phyloP scores from a whole-genome alignment of 2,329 filamentous ascomycete species.

The Rhynchosporium graminicola region DNA sequence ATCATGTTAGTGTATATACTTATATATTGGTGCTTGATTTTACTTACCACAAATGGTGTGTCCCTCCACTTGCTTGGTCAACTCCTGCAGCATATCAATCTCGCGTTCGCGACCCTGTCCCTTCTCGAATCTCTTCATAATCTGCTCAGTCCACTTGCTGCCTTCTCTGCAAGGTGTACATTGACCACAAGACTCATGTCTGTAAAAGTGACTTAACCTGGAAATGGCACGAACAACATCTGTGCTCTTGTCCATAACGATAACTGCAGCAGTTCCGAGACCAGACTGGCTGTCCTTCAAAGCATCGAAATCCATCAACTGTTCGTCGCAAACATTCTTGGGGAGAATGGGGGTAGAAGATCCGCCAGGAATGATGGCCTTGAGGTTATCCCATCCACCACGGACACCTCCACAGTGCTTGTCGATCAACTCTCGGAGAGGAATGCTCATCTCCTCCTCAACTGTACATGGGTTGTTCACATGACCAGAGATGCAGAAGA shows the following conservation, averaged over 20 bases:
- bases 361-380: conserved; percentile 92
- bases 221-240: conserved; percentile 94
- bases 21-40: not conserved
- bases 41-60: conserved; percentile 93
- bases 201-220: conserved; percentile 93
- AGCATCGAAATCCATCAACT: conserved; percentile 98
- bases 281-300: conserved; percentile 97
- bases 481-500: conserved; percentile 97
- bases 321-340: conserved; percentile 85
- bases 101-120: conserved; percentile 86
- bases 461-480: conserved; percentile 99
- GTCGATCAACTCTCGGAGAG: conserved; percentile 92
- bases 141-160: conserved; percentile 98
- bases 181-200: conserved; percentile 97
- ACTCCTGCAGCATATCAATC: conserved; percentile 99
- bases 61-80: conserved; percentile 98
- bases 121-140: conserved; percentile 95
- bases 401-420: conserved; percentile 97
- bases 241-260: conserved; percentile 98
- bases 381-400: conserved; percentile 96
- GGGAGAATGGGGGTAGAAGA: conserved; percentile 96
- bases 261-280: conserved; percentile 94
- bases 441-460: conserved; percentile 99
- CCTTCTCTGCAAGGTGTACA: conserved; percentile 99
- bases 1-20: conserved; percentile 22